These are phyloP conservation scores for Prunus campanulata DNA, from an alignment of 306 rosid species.

Conservation along the genomic window DNA sequence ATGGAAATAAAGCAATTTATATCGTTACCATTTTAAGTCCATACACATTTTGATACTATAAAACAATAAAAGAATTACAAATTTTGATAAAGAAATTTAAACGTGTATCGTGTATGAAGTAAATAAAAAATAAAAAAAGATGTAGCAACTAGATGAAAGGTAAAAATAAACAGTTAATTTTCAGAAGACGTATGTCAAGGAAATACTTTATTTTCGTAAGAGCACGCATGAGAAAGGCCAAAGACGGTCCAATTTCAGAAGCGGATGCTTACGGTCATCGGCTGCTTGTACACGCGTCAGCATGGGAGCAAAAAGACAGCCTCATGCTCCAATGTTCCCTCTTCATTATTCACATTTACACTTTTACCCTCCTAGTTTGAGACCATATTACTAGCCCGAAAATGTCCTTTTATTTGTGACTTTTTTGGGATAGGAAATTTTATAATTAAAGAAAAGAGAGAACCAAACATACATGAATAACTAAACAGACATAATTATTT, in stretches of 20 bases:
- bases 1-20: too few relatives aligned
- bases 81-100: too few relatives aligned
- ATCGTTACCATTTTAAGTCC: too few relatives aligned
- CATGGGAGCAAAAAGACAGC: conserved; percentile 46
- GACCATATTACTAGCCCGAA: neutral
- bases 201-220: neutral
- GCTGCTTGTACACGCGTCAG: conserved; percentile 53
- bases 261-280: conserved; percentile 28
- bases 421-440: neutral
- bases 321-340: conserved; percentile 14
- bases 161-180: too few relatives aligned
- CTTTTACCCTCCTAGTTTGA: neutral
- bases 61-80: too few relatives aligned
- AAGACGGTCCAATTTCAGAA: conserved; percentile 22
- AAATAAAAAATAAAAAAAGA: too few relatives aligned
- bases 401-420: neutral
- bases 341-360: conserved; percentile 8
- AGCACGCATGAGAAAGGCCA: neutral
- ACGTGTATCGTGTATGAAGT: too few relatives aligned
- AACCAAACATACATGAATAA: neutral
- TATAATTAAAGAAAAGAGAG: neutral
- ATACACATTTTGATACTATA: too few relatives aligned
- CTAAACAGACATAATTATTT: neutral
- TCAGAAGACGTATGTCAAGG: neutral
- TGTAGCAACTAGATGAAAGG: too few relatives aligned